Evolutionary conservation across 257 asterid species (phyloP).

Genomic region (Nicotiana tabacum): DNA sequence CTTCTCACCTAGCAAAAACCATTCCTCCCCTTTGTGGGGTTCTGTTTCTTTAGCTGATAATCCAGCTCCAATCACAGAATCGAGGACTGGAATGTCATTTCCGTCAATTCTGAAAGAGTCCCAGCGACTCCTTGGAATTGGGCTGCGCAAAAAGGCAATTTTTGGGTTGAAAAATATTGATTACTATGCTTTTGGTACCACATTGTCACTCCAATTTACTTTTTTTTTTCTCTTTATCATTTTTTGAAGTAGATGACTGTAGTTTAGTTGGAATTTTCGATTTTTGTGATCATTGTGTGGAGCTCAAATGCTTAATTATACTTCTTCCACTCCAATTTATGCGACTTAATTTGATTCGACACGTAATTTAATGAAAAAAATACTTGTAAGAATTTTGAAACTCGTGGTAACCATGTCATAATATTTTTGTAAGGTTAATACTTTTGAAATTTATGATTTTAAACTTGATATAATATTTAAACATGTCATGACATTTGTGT

Average conservation of each 20-base stretch:
- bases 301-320: background rate
- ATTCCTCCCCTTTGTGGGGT: conserved; percentile 50
- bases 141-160: conserved; percentile 59
- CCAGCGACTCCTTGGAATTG: conserved; percentile 83
- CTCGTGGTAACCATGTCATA: no score
- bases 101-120: conserved; percentile 65
- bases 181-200: conserved; percentile 83
- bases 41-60: conserved; percentile 52
- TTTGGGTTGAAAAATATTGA: conserved; percentile 86
- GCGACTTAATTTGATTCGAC: no score
- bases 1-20: conserved; percentile 19
- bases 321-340: background rate
- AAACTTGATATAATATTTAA: no score
- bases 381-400: no score
- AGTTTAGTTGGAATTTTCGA: background rate
- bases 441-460: no score
- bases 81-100: conserved; percentile 69
- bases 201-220: conserved; percentile 10
- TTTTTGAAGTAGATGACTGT: background rate
- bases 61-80: conserved; percentile 52
- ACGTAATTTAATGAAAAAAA: no score
- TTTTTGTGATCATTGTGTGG: background rate
- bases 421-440: no score
- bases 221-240: background rate
- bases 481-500: no score